Conservation (phyloP, 2,329 filamentous ascomycete genomes). For the Sporothrix globosa region DNA sequence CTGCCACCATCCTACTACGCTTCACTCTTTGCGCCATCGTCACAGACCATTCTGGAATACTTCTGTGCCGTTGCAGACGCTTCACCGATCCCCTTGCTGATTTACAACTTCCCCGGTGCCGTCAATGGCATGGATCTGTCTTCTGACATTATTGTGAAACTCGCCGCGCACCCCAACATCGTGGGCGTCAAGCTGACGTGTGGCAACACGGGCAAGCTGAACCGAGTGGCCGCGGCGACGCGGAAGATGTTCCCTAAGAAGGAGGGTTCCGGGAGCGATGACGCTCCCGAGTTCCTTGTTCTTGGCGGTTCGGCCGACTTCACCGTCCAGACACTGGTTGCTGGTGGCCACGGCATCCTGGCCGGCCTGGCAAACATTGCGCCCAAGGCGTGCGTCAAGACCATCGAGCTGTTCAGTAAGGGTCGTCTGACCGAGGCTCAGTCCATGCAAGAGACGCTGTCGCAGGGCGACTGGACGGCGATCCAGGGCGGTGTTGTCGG, state of each 20-base stretch:
- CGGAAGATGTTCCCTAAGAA: conserved; percentile 44
- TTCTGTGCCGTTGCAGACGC: conserved; percentile 67
- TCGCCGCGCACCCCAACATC: conserved; percentile 66
- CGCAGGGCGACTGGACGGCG: conserved; percentile 71
- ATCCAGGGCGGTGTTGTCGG: conserved; percentile 73
- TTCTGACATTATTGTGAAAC: conserved; percentile 63
- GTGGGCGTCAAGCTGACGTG: conserved; percentile 71
- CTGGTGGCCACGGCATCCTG: conserved; percentile 71
- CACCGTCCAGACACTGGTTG: conserved; percentile 68
- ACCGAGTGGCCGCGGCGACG: conserved; percentile 62
- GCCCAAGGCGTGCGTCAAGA: conserved; percentile 65
- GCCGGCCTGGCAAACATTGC: conserved; percentile 73
- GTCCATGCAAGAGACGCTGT: conserved; percentile 66
- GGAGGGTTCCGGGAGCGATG: background rate
- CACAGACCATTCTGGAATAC: conserved; percentile 65
- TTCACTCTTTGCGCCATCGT: conserved; percentile 63
- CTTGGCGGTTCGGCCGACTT: conserved; percentile 76
- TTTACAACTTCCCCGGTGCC: conserved; percentile 71
- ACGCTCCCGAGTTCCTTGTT: conserved; percentile 60
- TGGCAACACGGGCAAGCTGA: conserved; percentile 71
- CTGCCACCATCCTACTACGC: conserved; percentile 79
- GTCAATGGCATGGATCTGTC: conserved; percentile 66
- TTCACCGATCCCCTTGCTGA: conserved; percentile 66
- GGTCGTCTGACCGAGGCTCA: conserved; percentile 64
- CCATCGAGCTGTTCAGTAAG: conserved; percentile 62